Evolutionary conservation across 78 protist genomes (phyloP).

Genomic region (Cavenderia fasciculata): DNA sequence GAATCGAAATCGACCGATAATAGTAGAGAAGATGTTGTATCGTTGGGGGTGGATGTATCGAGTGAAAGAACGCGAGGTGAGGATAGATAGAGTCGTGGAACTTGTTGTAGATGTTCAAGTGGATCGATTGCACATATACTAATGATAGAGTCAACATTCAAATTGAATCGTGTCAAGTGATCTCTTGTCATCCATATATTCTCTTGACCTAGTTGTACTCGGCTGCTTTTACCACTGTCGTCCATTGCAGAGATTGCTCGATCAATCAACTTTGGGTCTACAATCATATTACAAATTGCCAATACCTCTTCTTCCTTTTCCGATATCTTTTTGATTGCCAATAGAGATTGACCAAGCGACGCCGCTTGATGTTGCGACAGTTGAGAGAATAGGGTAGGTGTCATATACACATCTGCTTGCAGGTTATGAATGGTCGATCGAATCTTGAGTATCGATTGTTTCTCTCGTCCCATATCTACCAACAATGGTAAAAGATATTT

Average conservation of each 20-base stretch:
- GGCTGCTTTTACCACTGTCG: neutral
- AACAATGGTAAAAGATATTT: constrained; percentile 1
- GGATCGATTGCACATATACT: neutral
- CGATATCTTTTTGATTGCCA: neutral
- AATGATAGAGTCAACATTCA: neutral
- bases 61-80: too few relatives aligned
- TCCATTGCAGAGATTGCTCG: neutral
- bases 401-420: neutral
- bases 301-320: neutral
- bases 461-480: constrained; percentile 15
- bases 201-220: neutral
- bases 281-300: neutral
- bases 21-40: too few relatives aligned
- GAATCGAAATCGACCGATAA: neutral
- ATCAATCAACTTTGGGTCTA: constrained; percentile 2
- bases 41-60: too few relatives aligned
- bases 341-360: neutral
- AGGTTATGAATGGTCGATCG: neutral
- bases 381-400: neutral
- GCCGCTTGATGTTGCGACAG: neutral
- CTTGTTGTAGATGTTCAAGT: neutral
- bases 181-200: constrained; percentile 40
- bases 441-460: neutral
- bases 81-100: too few relatives aligned
- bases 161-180: neutral